Base-by-base conservation (phyloP, 2,329 filamentous ascomycete genomes). In the Colletotrichum sp. region DNA sequence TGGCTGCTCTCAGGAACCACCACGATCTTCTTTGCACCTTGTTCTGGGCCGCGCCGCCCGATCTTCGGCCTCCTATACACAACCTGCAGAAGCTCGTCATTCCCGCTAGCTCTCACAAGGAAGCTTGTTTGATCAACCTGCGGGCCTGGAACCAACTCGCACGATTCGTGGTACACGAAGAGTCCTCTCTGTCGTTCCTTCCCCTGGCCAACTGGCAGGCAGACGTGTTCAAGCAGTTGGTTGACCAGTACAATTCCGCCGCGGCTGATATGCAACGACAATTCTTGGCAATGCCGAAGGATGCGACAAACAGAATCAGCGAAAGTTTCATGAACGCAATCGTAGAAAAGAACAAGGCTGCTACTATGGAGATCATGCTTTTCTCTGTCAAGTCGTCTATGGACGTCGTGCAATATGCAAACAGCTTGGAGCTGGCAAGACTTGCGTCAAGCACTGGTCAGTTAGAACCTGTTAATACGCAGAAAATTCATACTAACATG, bases 21-120 rank as follows among this genome's bases (percentile, higher is more conserved):
- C 92, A 94, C 75, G 92, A 94, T 81, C 88, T 94, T 57, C 86
- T 94, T 5, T 92, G 90, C 78, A 93, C 92, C 1, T 85, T 94
- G 6, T 94, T 91, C 80, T 94, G 92, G 92, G 90, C 90, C 8
- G 88, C 90, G 3, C 92, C 92, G 10, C 81, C 86, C 3, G 88
- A 89, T 4, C 80, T 91, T 65, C 88, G 92, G 9, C 91, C 90
- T 6, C 86, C 86, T 8, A 83, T 90, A 2, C 86, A 88, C 71
- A 84, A 91, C 24, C 88, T 94, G 13, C 90, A 93, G 81, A 87
- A 90, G 70, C 86, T 94, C 3, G 91, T 94, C 5, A 82, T 85
- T 21, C 90, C 92, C 1, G 88, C 87, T 24, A 90, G 85, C 72
- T 93, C 92, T 12, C 93, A 94, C 80, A 93, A 92, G 78, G 91